These are phyloP conservation scores for Leccinum barrowsii DNA, from an alignment of 768 basidiomycete species.

Conservation along the genomic window DNA sequence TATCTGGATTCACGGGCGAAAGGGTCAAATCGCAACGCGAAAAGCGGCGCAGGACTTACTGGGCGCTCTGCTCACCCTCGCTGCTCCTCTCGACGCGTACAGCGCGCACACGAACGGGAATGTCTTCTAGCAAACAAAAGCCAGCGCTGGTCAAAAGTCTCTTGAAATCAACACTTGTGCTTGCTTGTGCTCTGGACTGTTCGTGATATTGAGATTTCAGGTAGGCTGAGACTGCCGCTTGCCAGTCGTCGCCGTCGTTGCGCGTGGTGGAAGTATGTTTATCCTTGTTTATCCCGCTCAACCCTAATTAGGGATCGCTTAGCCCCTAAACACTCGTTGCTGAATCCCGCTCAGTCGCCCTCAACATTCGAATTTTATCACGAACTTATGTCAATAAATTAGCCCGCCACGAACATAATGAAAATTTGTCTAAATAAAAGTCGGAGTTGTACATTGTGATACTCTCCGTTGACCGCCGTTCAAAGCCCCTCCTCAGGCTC, in stretches of 20 bases:
- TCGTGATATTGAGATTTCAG: not conserved
- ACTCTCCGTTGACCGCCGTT: not conserved
- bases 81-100: not conserved
- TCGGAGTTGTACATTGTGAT: not conserved
- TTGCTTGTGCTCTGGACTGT: not conserved
- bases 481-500: not conserved
- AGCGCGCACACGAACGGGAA: not conserved
- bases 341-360: too few species aligned
- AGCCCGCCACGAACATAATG: too few species aligned
- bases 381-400: too few species aligned
- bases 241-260: conserved; percentile 11
- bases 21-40: not conserved
- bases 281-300: conserved; percentile 2
- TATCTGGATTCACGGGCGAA: not conserved
- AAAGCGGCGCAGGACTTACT: conserved; percentile 1
- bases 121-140: not conserved
- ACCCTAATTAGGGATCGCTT: not conserved
- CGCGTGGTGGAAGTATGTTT: conserved; percentile 9
- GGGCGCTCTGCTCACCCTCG: not conserved
- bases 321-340: not conserved
- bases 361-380: not conserved
- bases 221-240: not conserved
- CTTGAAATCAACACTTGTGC: not conserved
- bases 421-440: not conserved
- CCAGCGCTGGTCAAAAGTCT: not conserved